phyloP scores from a whole-genome alignment of 2,329 filamentous ascomycete species.

The Magnaporthiopsis poae region DNA sequence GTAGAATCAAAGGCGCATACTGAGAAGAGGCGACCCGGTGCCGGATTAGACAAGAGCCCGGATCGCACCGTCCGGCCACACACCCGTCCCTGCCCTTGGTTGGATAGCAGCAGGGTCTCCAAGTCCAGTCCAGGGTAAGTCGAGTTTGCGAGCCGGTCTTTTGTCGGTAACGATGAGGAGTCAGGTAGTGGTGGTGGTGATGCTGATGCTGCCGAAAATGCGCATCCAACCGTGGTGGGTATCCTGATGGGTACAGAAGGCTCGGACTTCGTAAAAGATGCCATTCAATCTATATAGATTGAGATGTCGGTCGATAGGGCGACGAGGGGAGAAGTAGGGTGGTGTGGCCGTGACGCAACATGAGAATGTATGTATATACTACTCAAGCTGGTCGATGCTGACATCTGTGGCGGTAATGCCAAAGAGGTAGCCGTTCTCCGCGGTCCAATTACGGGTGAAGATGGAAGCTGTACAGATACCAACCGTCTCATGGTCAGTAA shows the following conservation, averaged over 20 bases:
- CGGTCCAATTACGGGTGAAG: conserved; percentile 84
- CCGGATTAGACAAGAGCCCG: neutral
- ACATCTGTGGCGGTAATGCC: conserved; percentile 42
- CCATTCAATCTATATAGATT: conserved; percentile 1
- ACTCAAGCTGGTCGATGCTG: conserved; percentile 37
- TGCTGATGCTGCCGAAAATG: neutral
- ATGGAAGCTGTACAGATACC: conserved; percentile 63
- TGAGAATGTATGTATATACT: neutral
- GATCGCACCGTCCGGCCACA: neutral
- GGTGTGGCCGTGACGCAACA: neutral
- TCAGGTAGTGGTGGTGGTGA: neutral
- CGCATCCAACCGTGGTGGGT: neutral
- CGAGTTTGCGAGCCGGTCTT: neutral
- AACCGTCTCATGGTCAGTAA: neutral
- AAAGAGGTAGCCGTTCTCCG: conserved; percentile 57
- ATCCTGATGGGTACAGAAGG: neutral
- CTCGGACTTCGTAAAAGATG: neutral
- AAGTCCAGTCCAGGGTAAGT: neutral
- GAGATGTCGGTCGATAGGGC: neutral
- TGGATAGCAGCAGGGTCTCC: neutral
- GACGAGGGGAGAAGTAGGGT: neutral
- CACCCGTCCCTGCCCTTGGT: too few species aligned
- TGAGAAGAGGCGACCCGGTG: neutral
- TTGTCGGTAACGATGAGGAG: neutral
- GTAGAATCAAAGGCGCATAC: neutral